Base-by-base conservation (phyloP, 2,329 filamentous ascomycete species). In the Fusarium aywerte region DNA sequence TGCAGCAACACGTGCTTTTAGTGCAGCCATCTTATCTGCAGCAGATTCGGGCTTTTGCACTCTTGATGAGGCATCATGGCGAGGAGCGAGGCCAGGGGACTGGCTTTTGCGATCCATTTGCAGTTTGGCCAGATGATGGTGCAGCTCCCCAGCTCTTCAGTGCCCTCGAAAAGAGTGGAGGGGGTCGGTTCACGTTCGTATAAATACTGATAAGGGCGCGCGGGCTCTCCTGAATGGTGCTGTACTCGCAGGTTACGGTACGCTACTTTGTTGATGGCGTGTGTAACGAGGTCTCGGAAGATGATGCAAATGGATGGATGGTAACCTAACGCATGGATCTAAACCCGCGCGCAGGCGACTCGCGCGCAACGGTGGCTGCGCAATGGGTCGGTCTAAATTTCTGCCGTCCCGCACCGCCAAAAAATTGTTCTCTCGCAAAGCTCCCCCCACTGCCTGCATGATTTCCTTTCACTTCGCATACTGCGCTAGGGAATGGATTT, bases 1-100 rank as follows among this genome's bases (percentile, higher is more conserved):
- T 48, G 91, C 91, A 45, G 91, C 90, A 13, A 96, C 90, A 70
- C 92, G 87, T 23, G 92, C 92, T 77, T 91, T 94, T 75, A 96
- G 85, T 40, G 91, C 90, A 45, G 92, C 92, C 68, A 95, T 83
- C 67, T 87, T 84, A 78, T 92, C 84, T 74, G 89, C 84, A 66
- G 86, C 82, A 18, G 85, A 84, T 67, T 87, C 81, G 44, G 83
- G 72, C 72, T 88, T 84, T 74, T 86, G 83, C 31, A 89, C 78
- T 62, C 85, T 81, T 23, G 84, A 85, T 7, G 82, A 77, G 39
- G 78, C 74, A 77, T 89, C 86, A 71, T 84, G 84, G 44, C 84
- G 84, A 58, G 86, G 85, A 27, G 82, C 84, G n/a, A 88, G 80
- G 55, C 85, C 82, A 16, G 82, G 79, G 15, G 81, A 80, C 57